These are phyloP conservation scores for Primulina tabacum DNA, from an alignment of 257 asterid genomes.

Conservation along the genomic window DNA sequence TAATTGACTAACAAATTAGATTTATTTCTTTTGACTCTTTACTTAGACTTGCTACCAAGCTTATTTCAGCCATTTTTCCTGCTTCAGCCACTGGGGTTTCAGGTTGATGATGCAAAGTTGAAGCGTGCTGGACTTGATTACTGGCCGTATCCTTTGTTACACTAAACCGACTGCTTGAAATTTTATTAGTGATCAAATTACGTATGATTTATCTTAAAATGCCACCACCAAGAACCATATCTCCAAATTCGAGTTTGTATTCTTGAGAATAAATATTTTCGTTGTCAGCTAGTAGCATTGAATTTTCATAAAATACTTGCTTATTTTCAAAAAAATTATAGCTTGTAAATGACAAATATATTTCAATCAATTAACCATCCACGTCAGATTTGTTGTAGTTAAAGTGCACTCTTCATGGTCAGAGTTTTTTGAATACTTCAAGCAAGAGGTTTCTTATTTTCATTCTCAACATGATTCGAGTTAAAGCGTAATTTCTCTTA, in stretches of 20 bases:
- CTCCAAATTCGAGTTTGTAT: neutral
- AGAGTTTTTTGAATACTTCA: slow-evolving; percentile 78
- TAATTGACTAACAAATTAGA: neutral
- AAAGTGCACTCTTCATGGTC: slow-evolving; percentile 86
- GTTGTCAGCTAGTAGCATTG: neutral
- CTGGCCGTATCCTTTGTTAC: slow-evolving; percentile 88
- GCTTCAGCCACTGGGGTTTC: slow-evolving; percentile 88
- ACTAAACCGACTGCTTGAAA: neutral
- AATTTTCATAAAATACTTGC: neutral
- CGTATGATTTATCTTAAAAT: neutral
- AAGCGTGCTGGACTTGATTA: slow-evolving; percentile 98
- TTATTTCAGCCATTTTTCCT: slow-evolving; percentile 19
- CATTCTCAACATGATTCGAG: slow-evolving; percentile 8
- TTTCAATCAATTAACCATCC: slow-evolving; percentile 40
- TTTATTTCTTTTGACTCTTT: slow-evolving; percentile 2
- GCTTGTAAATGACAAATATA: neutral
- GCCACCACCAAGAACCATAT: neutral
- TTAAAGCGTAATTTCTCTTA: slow-evolving; percentile 9
- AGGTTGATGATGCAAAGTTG: slow-evolving; percentile 73
- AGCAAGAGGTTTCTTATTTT: slow-evolving; percentile 53
- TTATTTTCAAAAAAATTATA: neutral
- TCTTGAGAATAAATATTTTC: slow-evolving; percentile 14
- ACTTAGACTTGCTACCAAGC: slow-evolving; percentile 13
- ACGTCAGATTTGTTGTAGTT: slow-evolving; percentile 75
- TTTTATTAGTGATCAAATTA: neutral